Base-by-base conservation (phyloP, 164 flowering plant genomes). In the Cinnamomum micranthum region DNA sequence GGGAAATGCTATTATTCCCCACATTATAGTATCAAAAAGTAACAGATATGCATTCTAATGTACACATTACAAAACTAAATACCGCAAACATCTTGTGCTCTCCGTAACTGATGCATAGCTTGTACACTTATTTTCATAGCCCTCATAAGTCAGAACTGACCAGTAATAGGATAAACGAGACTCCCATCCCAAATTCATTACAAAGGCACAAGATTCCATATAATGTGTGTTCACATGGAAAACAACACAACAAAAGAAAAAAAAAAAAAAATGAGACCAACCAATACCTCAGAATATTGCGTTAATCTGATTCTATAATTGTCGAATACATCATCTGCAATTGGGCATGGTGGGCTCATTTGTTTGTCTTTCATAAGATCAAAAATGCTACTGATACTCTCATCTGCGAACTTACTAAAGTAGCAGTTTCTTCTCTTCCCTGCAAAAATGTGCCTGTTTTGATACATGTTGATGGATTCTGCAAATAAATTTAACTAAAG, bases 261-360 rank as follows among this genome's bases (percentile, higher is more conserved):
- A 31, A 14, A 59, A n/a, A n/a, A n/a, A 31, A 31, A 14, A 59
- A 72, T 5, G 20, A 51, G 3, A 22, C 17, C 35, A 50, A 69
- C 22, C 25, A 50, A 79, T 67, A 92, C 97, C 95, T 90, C 74
- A 22, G 90, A 79, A 74, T 80, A 86, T 74, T 91, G 79, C 6
- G 95, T 87, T 73, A 92, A 75, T 22, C 95, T 89, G 77, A 92
- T 83, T 66, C 77, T 85, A 68, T 84, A 73, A 70, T 73, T 70
- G 27, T 64, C 63, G 67, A 73, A 77, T 76, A 73, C 84, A 52
- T 35, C 78, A 73, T 83, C 80, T 70, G 51, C 82, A 33, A 80
- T 51, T 23, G 59, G 25, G 67, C 71, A 70, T 9, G 6, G 27
- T n/a, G 68, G 75, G 63, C 64, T 66, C 33, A 28, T 65, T 10